Percentiles rank a stretch among this genome's conserved stretches.
phyloP scores from a whole-genome alignment of 2,329 filamentous ascomycete genomes.

The Fusarium sp. region DNA sequence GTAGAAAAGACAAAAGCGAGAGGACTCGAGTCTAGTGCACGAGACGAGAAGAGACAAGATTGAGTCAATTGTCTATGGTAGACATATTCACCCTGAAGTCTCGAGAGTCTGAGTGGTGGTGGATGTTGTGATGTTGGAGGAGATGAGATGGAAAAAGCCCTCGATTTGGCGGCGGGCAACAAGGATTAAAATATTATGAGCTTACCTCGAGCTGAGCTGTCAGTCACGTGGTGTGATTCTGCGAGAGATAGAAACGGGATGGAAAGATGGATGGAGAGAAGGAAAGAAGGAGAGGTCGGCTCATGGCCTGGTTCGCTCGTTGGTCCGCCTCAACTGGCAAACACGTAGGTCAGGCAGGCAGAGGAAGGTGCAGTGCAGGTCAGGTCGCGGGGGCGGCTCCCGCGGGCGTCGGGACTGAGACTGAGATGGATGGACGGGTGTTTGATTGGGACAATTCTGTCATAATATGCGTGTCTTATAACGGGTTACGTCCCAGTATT shows the following conservation, averaged over 20 bases:
- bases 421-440: neutral
- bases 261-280: neutral
- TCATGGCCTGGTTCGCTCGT: neutral
- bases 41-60: neutral
- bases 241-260: neutral
- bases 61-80: neutral
- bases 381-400: neutral
- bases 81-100: neutral
- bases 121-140: neutral
- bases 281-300: neutral
- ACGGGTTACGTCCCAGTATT: neutral
- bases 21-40: neutral
- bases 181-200: neutral
- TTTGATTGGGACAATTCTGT: neutral
- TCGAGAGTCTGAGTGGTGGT: neutral
- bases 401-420: neutral
- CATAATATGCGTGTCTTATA: neutral
- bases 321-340: neutral
- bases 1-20: neutral
- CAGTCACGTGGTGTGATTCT: neutral
- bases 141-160: neutral
- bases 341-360: neutral
- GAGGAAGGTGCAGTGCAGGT: too few relatives aligned
- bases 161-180: neutral
- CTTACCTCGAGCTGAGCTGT: neutral